A percentile compares a stretch with the other conserved stretches of the same genome.
Evolutionary conservation across 257 asterid genomes (phyloP).

Genomic region (Nyctanthes arbortristis): DNA sequence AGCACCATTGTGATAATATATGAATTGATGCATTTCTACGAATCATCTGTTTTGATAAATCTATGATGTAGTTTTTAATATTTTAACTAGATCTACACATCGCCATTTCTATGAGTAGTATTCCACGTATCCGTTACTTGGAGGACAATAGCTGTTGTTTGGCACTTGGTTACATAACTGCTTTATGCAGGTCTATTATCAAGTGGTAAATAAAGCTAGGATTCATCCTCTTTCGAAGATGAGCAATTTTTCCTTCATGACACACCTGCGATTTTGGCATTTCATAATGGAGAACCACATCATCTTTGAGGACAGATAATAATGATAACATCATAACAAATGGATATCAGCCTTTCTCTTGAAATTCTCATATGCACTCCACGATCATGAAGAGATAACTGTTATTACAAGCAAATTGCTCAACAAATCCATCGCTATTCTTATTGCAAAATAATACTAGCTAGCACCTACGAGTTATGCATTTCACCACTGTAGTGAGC

Average conservation of each 20-base stretch:
- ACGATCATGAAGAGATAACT: not conserved
- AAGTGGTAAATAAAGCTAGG: too few relatives aligned
- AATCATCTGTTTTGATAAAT: not conserved
- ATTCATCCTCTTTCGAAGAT: too few relatives aligned
- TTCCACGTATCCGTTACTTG: not conserved
- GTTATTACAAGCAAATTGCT: not conserved
- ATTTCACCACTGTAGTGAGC: not conserved
- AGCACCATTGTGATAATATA: not conserved
- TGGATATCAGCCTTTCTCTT: not conserved
- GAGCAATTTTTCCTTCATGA: not conserved
- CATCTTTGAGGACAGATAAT: not conserved
- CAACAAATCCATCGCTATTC: not conserved
- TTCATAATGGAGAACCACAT: not conserved
- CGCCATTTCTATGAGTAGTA: not conserved
- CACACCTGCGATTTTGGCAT: not conserved
- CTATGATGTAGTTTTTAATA: not conserved
- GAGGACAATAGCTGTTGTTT: not conserved
- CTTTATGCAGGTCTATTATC: too few relatives aligned
- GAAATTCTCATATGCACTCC: not conserved
- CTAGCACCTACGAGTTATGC: not conserved
- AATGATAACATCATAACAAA: not conserved
- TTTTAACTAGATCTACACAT: not conserved
- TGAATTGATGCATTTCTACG: not conserved
- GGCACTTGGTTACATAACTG: too few relatives aligned
- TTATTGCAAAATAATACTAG: not conserved